These are phyloP conservation scores for Aphanomyces astaci DNA, from an alignment of 352 stramenopile species.

Conservation along the genomic window DNA sequence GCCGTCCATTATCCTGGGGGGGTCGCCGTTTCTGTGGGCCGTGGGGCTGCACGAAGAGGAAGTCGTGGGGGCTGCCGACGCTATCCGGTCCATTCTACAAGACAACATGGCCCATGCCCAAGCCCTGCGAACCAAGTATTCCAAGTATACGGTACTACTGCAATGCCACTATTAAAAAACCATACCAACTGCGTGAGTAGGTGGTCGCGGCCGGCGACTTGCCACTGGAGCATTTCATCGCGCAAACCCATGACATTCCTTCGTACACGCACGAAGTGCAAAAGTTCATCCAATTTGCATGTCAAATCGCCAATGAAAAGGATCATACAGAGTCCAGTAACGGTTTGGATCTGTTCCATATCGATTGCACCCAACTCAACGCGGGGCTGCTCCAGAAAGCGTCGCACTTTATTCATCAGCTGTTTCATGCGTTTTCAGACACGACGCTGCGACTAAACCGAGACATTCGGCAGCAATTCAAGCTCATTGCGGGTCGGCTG, in stretches of 20 bases:
- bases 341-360: not conserved
- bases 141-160: constrained; percentile 8
- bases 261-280: constrained; percentile 1
- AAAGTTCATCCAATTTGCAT: constrained; percentile 13
- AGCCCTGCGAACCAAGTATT: constrained; percentile 38
- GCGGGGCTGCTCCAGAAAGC: constrained; percentile 33
- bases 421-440: constrained; percentile 47
- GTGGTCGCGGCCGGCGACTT: constrained; percentile 14
- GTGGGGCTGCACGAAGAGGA: constrained; percentile 54
- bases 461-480: constrained; percentile 60
- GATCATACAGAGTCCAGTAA: not conserved
- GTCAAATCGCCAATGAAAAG: constrained; percentile 5
- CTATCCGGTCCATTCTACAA: constrained; percentile 58
- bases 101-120: constrained; percentile 37
- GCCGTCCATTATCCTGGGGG: constrained; percentile 27
- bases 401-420: constrained; percentile 32
- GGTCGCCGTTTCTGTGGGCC: constrained; percentile 56
- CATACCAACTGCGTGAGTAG: not conserved
- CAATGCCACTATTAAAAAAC: not conserved
- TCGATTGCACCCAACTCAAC: constrained; percentile 39
- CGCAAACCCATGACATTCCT: constrained; percentile 12
- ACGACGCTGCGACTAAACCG: constrained; percentile 39
- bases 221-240: constrained; percentile 6
- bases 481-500: constrained; percentile 53
- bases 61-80: constrained; percentile 43